These are phyloP conservation scores for Pseudopyrenochaeta lycopersici DNA, from an alignment of 2,329 filamentous ascomycete genomes.

Conservation along the genomic window DNA sequence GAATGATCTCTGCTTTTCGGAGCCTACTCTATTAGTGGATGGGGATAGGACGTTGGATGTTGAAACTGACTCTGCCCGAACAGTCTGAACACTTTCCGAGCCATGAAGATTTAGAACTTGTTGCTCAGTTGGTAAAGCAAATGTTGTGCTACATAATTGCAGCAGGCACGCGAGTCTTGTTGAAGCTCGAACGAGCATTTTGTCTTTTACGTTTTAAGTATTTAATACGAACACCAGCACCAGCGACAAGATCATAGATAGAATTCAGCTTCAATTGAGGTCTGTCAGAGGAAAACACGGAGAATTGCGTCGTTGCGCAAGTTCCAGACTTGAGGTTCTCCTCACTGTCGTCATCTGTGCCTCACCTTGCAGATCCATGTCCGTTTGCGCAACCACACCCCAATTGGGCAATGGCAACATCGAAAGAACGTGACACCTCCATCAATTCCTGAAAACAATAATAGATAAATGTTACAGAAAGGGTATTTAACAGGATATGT, in stretches of 20 bases:
- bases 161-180: slow-evolving; percentile 22
- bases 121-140: slow-evolving; percentile 40
- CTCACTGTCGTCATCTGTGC: slow-evolving; percentile 38
- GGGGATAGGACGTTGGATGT: not conserved
- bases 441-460: not conserved
- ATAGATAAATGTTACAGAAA: slow-evolving; percentile 1
- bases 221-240: not conserved
- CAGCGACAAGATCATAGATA: not conserved
- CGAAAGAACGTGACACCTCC: not conserved
- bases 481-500: slow-evolving; percentile 18
- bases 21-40: slow-evolving; percentile 34
- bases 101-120: slow-evolving; percentile 26
- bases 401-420: slow-evolving; percentile 17
- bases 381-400: slow-evolving; percentile 11
- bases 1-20: slow-evolving; percentile 52
- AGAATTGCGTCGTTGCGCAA: slow-evolving; percentile 20
- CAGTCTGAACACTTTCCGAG: slow-evolving; percentile 28
- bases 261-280: not conserved
- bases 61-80: slow-evolving; percentile 38
- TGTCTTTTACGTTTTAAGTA: not conserved
- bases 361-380: slow-evolving; percentile 35
- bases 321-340: slow-evolving; percentile 16
- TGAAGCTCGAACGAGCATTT: slow-evolving; percentile 24
- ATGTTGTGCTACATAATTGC: slow-evolving; percentile 21
- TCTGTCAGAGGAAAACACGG: not conserved